These are phyloP conservation scores for Penicillium samsonianum DNA, from an alignment of 495 filamentous ascomycete species.

Conservation along the genomic window DNA sequence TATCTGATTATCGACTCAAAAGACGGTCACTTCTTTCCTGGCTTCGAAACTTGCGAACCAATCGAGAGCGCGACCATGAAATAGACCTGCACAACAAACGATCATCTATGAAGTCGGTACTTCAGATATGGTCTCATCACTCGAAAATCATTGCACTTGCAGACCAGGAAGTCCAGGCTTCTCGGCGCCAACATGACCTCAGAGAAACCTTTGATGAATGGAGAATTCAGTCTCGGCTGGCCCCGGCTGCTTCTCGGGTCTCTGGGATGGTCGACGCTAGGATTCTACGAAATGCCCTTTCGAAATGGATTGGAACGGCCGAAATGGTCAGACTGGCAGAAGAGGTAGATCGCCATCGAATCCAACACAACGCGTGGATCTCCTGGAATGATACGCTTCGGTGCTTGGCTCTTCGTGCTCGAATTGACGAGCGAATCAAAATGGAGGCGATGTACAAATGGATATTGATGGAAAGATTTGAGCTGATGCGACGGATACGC, in stretches of 20 bases:
- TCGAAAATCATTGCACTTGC: slow-evolving; percentile 29
- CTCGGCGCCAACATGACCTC: slow-evolving; percentile 35
- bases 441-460: slow-evolving; percentile 64
- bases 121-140: slow-evolving; percentile 38
- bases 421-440: slow-evolving; percentile 59
- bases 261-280: slow-evolving; percentile 50
- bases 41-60: slow-evolving; percentile 47
- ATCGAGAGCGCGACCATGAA: slow-evolving; percentile 45
- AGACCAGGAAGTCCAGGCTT: slow-evolving; percentile 36
- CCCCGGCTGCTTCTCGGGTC: slow-evolving; percentile 49
- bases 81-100: slow-evolving; percentile 37
- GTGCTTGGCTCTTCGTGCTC: slow-evolving; percentile 51
- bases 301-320: slow-evolving; percentile 53
- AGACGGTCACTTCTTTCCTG: slow-evolving; percentile 48
- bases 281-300: slow-evolving; percentile 50
- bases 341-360: slow-evolving; percentile 51
- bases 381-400: slow-evolving; percentile 68
- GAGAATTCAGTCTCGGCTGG: slow-evolving; percentile 45
- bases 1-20: slow-evolving; percentile 51
- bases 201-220: slow-evolving; percentile 38
- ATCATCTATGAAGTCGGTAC: slow-evolving; percentile 24
- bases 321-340: slow-evolving; percentile 55
- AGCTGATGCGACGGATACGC: slow-evolving; percentile 53
- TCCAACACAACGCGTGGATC: slow-evolving; percentile 61
- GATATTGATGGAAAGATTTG: slow-evolving; percentile 57